Conservation (phyloP, 805 yeast species). For the Metschnikowia lochheadii region DNA sequence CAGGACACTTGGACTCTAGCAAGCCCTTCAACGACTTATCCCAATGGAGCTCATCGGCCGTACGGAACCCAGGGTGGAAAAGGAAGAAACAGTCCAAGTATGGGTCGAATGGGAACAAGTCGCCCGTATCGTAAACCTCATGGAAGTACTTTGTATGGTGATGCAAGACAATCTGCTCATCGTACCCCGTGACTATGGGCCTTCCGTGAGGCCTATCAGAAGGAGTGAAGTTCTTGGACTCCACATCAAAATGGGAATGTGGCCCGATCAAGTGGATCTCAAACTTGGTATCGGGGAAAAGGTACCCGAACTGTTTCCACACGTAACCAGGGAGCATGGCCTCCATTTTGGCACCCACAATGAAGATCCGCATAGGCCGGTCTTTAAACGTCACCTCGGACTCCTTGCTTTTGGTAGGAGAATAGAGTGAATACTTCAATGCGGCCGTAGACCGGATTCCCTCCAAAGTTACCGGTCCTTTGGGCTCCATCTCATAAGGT, state of each 20-base stretch:
- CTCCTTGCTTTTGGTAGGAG: constrained; percentile 47
- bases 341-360: constrained; percentile 90
- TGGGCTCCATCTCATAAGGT: constrained; percentile 76
- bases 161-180: constrained; percentile 66
- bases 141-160: constrained; percentile 92
- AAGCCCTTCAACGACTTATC: constrained; percentile 78
- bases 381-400: constrained; percentile 61
- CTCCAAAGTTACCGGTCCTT: constrained; percentile 85
- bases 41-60: constrained; percentile 83
- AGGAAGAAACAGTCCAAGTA: constrained; percentile 87
- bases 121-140: constrained; percentile 85
- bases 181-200: constrained; percentile 71
- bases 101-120: constrained; percentile 97
- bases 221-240: constrained; percentile 56
- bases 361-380: constrained; percentile 83
- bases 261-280: constrained; percentile 95
- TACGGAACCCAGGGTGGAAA: constrained; percentile 93
- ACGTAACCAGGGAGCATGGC: constrained; percentile 90
- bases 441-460: constrained; percentile 95
- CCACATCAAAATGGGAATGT: constrained; percentile 73
- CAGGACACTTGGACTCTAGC: constrained; percentile 88
- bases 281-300: constrained; percentile 78
- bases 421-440: constrained; percentile 82
- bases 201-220: constrained; percentile 48
- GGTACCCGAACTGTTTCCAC: constrained; percentile 87